Evolutionary conservation across 352 stramenopile genomes (phyloP).

Genomic region (Hyaloperonospora brassicae): DNA sequence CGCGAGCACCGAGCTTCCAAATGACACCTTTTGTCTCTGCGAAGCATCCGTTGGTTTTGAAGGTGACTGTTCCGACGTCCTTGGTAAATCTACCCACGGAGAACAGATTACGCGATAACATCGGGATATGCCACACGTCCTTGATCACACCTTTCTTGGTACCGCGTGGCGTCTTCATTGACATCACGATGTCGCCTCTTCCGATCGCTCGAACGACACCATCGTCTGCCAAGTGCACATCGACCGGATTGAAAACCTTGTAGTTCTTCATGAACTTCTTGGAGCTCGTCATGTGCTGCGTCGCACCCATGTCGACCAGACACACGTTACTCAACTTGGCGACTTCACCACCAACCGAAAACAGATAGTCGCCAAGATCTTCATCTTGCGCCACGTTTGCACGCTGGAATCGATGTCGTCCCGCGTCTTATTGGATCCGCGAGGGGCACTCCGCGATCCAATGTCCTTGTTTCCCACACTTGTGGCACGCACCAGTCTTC

Average conservation of each 20-base stretch:
- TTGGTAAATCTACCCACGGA: not conserved
- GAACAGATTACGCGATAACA: not conserved
- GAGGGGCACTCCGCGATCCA: conserved; percentile 9
- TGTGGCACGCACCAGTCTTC: conserved; percentile 1
- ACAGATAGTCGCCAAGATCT: not conserved
- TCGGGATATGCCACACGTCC: conserved; percentile 2
- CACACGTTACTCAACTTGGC: conserved; percentile 1
- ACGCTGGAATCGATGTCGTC: conserved; percentile 5
- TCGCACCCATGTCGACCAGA: conserved; percentile 2
- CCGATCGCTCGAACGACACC: not conserved
- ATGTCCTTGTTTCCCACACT: conserved; percentile 7
- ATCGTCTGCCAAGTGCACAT: not conserved
- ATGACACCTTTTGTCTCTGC: not conserved
- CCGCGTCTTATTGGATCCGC: not conserved
- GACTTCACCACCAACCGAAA: not conserved
- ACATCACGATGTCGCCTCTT: not conserved
- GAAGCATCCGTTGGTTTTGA: not conserved
- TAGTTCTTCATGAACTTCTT: no score
- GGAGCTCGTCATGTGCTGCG: no score
- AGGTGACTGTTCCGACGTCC: not conserved
- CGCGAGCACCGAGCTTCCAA: not conserved
- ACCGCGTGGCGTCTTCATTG: no score
- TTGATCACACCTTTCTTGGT: not conserved
- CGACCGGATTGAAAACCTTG: no score
- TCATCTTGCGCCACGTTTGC: no score